Conservation (phyloP, 805 yeast genomes). For the Candida silvatica region DNA sequence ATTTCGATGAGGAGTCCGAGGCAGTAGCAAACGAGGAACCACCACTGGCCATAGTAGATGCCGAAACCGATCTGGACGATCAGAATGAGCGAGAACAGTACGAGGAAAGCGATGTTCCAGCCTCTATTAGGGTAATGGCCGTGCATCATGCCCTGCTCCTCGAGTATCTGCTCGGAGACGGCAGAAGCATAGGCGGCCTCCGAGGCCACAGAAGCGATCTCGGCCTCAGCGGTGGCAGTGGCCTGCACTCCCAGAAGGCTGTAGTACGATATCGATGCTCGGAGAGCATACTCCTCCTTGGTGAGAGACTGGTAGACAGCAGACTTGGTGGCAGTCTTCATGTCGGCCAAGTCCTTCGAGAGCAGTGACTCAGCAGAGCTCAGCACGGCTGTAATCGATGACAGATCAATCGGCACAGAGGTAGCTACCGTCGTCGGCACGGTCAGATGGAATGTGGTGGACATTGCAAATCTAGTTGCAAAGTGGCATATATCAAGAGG, state of each 20-base stretch:
- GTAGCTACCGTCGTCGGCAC: conserved; percentile 6
- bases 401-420: conserved; percentile 6
- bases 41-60: background rate
- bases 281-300: conserved; percentile 9
- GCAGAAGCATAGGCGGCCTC: conserved; percentile 18
- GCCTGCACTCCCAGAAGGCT: conserved; percentile 14
- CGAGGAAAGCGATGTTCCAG: too few relatives aligned
- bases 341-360: conserved; percentile 1
- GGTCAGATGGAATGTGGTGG: too few relatives aligned
- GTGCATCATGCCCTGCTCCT: too few relatives aligned
- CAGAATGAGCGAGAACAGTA: too few relatives aligned
- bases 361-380: conserved; percentile 3
- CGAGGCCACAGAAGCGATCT: conserved; percentile 8
- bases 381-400: conserved; percentile 9
- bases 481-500: too few relatives aligned
- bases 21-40: conserved; percentile 29
- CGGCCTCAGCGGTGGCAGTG: conserved; percentile 15
- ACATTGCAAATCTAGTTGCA: too few relatives aligned
- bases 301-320: conserved; percentile 3
- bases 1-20: conserved; percentile 52
- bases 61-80: background rate
- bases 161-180: too few relatives aligned
- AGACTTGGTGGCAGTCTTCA: conserved; percentile 4
- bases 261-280: conserved; percentile 17
- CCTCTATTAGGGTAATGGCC: too few relatives aligned